Percentiles rank a stretch among this genome's conserved stretches.
Conservation (phyloP, 1,139 yeast genomes). For the Yamadazyma membranifaciens region DNA sequence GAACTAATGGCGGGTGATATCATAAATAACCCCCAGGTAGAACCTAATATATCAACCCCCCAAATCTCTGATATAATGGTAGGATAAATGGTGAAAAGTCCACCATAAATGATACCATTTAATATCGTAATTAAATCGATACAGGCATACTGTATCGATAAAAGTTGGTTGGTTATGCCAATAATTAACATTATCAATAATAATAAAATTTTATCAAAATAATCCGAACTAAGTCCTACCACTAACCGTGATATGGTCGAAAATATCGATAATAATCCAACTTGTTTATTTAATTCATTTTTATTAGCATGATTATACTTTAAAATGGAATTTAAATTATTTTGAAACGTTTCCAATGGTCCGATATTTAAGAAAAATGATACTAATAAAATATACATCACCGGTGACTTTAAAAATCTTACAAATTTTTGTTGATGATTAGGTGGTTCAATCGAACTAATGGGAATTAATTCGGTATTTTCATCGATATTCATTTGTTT, state of each 20-base stretch:
- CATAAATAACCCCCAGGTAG: conserved; percentile 91
- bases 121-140: conserved; percentile 39
- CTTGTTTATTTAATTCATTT: conserved; percentile 54
- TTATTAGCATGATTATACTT: conserved; percentile 18
- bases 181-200: conserved; percentile 38
- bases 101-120: conserved; percentile 78
- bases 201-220: conserved; percentile 38
- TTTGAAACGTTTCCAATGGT: conserved; percentile 83
- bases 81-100: conserved; percentile 81
- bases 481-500: conserved; percentile 20
- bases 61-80: conserved; percentile 78
- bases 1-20: conserved; percentile 91
- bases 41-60: conserved; percentile 89
- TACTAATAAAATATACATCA: conserved; percentile 62
- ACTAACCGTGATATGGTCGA: conserved; percentile 50
- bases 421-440: conserved; percentile 47
- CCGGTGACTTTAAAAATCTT: conserved; percentile 56
- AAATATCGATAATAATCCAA: conserved; percentile 38
- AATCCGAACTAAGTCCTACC: conserved; percentile 69
- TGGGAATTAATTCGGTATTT: conserved; percentile 17
- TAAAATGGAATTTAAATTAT: conserved; percentile 75
- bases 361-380: conserved; percentile 75
- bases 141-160: conserved; percentile 9
- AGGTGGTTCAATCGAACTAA: conserved; percentile 33
- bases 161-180: conserved; percentile 45